phyloP scores from a whole-genome alignment of 2,329 filamentous ascomycete species.

The Trichoderma brevicompactum region DNA sequence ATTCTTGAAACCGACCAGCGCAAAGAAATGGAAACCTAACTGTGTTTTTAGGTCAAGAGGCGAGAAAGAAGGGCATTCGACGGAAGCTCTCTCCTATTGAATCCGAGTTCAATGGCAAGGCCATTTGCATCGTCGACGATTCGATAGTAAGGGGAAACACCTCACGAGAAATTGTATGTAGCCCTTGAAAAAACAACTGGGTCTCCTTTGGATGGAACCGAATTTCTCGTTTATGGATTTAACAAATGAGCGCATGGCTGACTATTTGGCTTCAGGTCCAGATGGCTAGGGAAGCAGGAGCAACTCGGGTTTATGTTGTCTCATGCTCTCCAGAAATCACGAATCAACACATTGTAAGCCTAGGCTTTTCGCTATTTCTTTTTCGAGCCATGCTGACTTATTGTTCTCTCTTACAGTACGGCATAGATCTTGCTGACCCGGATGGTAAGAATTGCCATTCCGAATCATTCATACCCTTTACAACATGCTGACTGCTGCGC shows the following conservation, averaged over 20 bases:
- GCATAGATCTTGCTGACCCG: slow-evolving; percentile 53
- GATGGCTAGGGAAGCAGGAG: slow-evolving; percentile 85
- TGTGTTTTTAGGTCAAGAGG: slow-evolving; percentile 58
- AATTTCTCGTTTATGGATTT: neutral
- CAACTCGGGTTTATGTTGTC: slow-evolving; percentile 80
- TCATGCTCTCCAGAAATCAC: slow-evolving; percentile 82
- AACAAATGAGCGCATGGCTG: neutral
- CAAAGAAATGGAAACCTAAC: neutral
- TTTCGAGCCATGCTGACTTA: slow-evolving; percentile 14
- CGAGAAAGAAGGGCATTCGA: slow-evolving; percentile 82
- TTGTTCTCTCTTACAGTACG: slow-evolving; percentile 41
- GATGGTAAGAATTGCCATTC: slow-evolving; percentile 34
- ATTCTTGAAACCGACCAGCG: too few species aligned
- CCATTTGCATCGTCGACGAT: slow-evolving; percentile 67
- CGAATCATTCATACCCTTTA: slow-evolving; percentile 15
- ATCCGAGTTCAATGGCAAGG: slow-evolving; percentile 79
- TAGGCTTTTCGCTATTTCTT: neutral
- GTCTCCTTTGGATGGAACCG: neutral
- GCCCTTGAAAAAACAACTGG: neutral
- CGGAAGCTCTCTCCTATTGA: slow-evolving; percentile 88
- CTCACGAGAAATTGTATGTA: slow-evolving; percentile 35
- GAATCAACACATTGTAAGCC: slow-evolving; percentile 81
- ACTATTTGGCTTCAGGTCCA: slow-evolving; percentile 34
- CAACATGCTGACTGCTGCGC: neutral
- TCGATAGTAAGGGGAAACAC: slow-evolving; percentile 42